phyloP scores from a whole-genome alignment of 345 rosid genomes.

The Microcos paniculata region DNA sequence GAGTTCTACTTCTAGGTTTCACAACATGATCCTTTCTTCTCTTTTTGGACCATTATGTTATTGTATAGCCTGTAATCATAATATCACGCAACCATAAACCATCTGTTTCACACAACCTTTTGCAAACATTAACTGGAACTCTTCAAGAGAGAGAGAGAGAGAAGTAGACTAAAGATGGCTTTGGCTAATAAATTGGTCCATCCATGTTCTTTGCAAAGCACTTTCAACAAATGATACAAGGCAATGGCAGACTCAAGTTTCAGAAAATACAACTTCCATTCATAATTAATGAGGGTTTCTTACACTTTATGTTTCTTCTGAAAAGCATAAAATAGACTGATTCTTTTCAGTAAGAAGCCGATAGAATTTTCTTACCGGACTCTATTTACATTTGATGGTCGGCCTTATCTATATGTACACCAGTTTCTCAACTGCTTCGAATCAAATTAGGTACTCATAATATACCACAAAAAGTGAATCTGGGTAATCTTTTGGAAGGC shows the following conservation, averaged over 20 bases:
- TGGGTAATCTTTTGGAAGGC: constrained; percentile 79
- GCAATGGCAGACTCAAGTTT: neutral
- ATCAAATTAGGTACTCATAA: constrained; percentile 80
- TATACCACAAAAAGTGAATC: constrained; percentile 79
- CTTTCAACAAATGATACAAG: neutral
- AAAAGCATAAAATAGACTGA: constrained; percentile 19
- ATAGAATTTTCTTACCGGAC: constrained; percentile 37
- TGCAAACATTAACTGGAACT: neutral
- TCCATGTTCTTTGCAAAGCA: neutral
- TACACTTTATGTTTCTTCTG: constrained; percentile 8
- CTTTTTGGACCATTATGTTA: neutral
- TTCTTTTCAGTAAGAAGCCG: constrained; percentile 23
- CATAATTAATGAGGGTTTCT: neutral
- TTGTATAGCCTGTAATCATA: neutral
- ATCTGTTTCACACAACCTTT: neutral
- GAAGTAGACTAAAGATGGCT: neutral
- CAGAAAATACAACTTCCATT: constrained; percentile 10
- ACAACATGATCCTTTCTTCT: neutral
- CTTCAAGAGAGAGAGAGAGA: neutral
- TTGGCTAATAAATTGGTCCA: neutral
- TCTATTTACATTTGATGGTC: constrained; percentile 58
- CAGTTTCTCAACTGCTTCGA: constrained; percentile 20
- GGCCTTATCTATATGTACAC: constrained; percentile 54
- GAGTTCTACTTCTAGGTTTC: neutral
- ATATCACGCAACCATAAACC: neutral